Percentiles rank a stretch among this genome's conserved stretches.
These are phyloP conservation scores for Oxytropis ochrocephala DNA, from an alignment of 306 rosid species.

Conservation along the genomic window DNA sequence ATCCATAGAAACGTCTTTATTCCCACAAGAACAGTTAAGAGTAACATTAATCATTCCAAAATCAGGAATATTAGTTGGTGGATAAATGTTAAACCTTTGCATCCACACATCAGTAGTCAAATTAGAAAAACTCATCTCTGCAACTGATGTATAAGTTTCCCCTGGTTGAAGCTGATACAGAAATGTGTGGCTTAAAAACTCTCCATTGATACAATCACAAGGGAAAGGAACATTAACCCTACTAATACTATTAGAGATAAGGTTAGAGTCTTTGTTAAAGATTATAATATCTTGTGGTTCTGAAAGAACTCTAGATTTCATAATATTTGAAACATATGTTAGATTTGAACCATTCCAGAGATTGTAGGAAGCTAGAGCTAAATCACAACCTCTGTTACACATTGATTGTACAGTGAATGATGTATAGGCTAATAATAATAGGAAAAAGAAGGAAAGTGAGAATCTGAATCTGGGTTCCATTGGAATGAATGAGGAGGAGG, in stretches of 20 bases:
- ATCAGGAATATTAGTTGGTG: conserved; percentile 14
- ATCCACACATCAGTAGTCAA: conserved; percentile 37
- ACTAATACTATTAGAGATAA: no score
- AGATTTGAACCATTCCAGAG: conserved; percentile 2
- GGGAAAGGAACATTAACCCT: conserved; percentile 45
- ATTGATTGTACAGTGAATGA: conserved; percentile 23
- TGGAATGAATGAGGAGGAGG: neutral
- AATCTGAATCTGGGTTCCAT: conserved; percentile 9
- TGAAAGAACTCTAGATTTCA: conserved; percentile 4
- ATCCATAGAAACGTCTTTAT: conserved; percentile 20
- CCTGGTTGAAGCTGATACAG: neutral
- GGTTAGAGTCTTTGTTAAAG: conserved; percentile 16
- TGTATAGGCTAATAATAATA: neutral
- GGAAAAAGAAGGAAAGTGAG: conserved; percentile 7
- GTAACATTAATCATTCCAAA: conserved; percentile 20
- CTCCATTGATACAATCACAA: conserved; percentile 34
- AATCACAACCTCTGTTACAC: conserved; percentile 32
- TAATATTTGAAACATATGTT: neutral
- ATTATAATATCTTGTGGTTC: neutral
- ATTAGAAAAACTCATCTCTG: conserved; percentile 19
- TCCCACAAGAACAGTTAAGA: conserved; percentile 58
- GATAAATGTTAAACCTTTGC: conserved; percentile 27
- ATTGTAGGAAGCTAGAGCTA: conserved; percentile 51
- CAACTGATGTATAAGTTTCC: conserved; percentile 26
- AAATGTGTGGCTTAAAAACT: conserved; percentile 39